Base-by-base conservation (phyloP, 208 protist genomes). In the Sergeia podlipaevii region DNA sequence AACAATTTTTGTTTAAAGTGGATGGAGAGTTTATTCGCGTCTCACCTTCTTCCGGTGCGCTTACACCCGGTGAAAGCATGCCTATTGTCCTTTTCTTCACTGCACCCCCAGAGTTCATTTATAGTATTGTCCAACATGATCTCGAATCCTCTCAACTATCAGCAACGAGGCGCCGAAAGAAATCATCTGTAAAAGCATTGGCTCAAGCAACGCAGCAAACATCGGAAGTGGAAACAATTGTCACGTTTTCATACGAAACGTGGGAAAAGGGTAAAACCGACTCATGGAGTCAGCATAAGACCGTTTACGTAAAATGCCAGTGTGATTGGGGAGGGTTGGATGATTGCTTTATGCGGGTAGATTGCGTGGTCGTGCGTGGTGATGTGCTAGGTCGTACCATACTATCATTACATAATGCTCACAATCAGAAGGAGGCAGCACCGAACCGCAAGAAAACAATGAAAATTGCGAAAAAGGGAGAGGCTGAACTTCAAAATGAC, bases 321-420 rank as follows among this genome's bases (percentile, higher is more conserved):
- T 26, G 42, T 7, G 44, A 6, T 10, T 21, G 20, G 5, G 48
- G 27, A 34, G 29, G 13, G 21, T 47, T 48, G 1, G 32, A 66
- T 39, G 13, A 52, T 13, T 51, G 57, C 5, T 43, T 68, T n/a
- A 32, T 79, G 38, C 58, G 74, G 61, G 37, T 79, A 24, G 64
- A 70, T 41, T 73, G 65, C 62, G 68, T 61, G 11, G 71, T 72
- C 18, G 43, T 79, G 10, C 69, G 70, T 39, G 59, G 65, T 18
- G 27, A 15, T 4, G 26, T 48, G n/a, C 10, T 63, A n/a, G 13
- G 44, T 21, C 43, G 57, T 2, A n/a, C 57, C 3, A 18, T 63
- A 28, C 28, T 46, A 3, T 24, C 43, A 7, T 10, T 52, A n/a
- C n/a, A n/a, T 13, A 30, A 15, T 15, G 27, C 43, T 21, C 6